phyloP scores from a whole-genome alignment of 768 basidiomycete species.

The Hysterangium stoloniferum region DNA sequence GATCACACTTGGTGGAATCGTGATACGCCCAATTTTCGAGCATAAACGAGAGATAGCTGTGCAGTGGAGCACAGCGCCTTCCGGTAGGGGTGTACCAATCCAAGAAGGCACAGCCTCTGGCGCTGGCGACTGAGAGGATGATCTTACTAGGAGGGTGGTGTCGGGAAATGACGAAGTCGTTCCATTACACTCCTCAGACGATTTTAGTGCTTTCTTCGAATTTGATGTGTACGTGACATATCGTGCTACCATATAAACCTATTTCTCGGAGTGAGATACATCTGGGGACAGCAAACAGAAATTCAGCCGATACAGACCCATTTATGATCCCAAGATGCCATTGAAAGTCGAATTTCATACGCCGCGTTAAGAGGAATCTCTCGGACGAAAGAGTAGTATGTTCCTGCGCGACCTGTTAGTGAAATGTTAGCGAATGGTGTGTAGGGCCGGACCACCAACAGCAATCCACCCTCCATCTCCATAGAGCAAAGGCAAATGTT shows the following conservation, averaged over 20 bases:
- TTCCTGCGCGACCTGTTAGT: slow-evolving; percentile 31
- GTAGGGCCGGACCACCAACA: slow-evolving; percentile 32
- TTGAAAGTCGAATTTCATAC: slow-evolving; percentile 52
- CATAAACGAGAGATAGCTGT: slow-evolving; percentile 55
- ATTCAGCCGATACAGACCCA: slow-evolving; percentile 43
- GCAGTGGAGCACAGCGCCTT: slow-evolving; percentile 55
- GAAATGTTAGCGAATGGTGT: neutral
- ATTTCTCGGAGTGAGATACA: neutral
- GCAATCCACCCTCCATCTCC: slow-evolving; percentile 54
- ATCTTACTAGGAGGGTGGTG: neutral
- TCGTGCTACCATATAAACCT: slow-evolving; percentile 59
- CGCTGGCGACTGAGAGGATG: neutral
- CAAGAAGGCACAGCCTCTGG: neutral
- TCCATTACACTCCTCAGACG: neutral
- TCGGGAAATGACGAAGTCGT: neutral
- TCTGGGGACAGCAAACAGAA: neutral
- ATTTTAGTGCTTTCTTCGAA: slow-evolving; percentile 17
- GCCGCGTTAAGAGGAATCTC: slow-evolving; percentile 58
- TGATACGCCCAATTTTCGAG: slow-evolving; percentile 66
- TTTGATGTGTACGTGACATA: slow-evolving; percentile 51
- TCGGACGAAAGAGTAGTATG: slow-evolving; percentile 59
- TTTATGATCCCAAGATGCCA: slow-evolving; percentile 69
- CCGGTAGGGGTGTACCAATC: slow-evolving; percentile 18
- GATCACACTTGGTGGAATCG: slow-evolving; percentile 59
- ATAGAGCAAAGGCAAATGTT: slow-evolving; percentile 49